Conservation (phyloP, 176 grass and related monocot genomes). For the Aegilops bicornis region DNA sequence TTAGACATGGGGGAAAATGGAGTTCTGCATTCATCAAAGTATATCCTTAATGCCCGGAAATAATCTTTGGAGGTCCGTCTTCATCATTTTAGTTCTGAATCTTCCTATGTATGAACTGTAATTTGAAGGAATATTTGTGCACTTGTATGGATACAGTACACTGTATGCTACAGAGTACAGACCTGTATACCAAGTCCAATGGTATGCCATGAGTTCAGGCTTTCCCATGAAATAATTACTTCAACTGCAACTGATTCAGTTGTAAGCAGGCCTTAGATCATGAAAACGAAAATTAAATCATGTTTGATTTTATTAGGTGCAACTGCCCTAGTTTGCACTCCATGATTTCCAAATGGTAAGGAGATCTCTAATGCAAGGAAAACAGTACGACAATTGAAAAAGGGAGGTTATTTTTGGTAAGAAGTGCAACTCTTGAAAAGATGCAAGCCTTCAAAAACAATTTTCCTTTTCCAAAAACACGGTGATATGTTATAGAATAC, state of each 20-base stretch:
- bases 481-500: neutral
- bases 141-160: neutral
- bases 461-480: neutral
- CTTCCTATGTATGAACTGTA: neutral
- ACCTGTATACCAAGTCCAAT: neutral
- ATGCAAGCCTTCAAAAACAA: neutral
- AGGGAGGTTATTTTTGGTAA: neutral
- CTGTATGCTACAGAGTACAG: neutral
- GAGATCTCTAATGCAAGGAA: neutral
- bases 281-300: neutral
- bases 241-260: neutral
- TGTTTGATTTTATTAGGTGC: neutral
- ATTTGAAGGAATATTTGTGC: neutral
- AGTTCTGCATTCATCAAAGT: neutral
- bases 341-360: neutral
- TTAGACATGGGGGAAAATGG: neutral
- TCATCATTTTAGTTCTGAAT: neutral
- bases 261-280: neutral
- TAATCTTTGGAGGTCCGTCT: neutral
- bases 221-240: neutral
- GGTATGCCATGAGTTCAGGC: neutral
- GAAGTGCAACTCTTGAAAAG: neutral
- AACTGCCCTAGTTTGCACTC: neutral
- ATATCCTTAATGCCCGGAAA: neutral
- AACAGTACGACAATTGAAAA: neutral